Evolutionary conservation across 176 grass and related monocot genomes (phyloP), one percentile per base, ranked within the genome.

Genomic region (Oryza australiensis): DNA sequence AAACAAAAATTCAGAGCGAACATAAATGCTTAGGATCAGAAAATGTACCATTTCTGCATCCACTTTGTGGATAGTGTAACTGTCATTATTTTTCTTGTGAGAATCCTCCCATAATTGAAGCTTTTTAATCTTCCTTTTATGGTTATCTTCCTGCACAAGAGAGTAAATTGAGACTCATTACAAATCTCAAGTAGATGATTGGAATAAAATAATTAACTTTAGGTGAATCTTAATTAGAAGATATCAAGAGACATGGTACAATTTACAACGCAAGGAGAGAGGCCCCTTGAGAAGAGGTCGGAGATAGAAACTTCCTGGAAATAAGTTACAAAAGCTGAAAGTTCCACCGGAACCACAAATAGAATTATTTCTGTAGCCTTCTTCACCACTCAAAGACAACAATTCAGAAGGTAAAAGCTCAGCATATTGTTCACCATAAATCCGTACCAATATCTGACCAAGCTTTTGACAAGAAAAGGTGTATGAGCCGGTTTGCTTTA

Each of bases 321-420:
- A 95, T 84, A 99, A 91, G 77, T 95, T 87, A 63, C 85, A 75
- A 79, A 99, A 99, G 43, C 77, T 86, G 82, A 99, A 99, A 74
- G 79, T 82, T 82, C 96, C 93, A 86, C 89, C 89, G 72, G 80
- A 68, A 75, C 87, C 88, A 88, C 90, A 89, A 83, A 93, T 75
- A 72, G 96, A 93, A 78, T 99, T 99, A 79, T 99, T 99, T 90
- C 96, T 87, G 87, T 95, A 99, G 28, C 93, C 93, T 86, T 91
- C 91, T 79, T 99, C 96, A 7, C 96, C 93, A 85, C 93, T 99
- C 80, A 99, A 86, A 80, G 96, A 95, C 68, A 99, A 81, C 7
- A 99, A 88, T 79, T 95, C 93, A 71, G 93, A 86, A 9, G 96
- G 96, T 69, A 95, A 76, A 20, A 84, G 69, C 72, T 94, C 89